These are phyloP conservation scores for Heliosperma pusillum DNA, from an alignment of 148 eudicot genomes.

Conservation along the genomic window DNA sequence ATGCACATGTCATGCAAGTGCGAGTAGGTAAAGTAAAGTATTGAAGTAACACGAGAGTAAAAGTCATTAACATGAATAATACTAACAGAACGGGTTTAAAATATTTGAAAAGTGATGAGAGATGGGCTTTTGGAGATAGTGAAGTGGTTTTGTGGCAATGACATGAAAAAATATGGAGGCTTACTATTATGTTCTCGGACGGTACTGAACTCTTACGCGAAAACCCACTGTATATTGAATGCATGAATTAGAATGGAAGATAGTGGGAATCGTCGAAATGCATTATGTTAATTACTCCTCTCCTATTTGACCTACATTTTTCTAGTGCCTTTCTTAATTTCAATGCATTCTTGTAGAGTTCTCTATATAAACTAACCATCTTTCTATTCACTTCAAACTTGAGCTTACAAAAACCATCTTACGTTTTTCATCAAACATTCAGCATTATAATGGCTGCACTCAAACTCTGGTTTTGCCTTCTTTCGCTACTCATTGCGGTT, in stretches of 20 bases:
- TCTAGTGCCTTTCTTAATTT: neutral
- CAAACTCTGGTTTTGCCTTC: slow-evolving; percentile 34
- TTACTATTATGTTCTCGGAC: slow-evolving; percentile 10
- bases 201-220: slow-evolving; percentile 13
- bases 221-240: slow-evolving; percentile 17
- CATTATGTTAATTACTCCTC: neutral
- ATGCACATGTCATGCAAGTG: too few species aligned
- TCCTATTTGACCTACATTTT: slow-evolving; percentile 19
- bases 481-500: slow-evolving; percentile 18
- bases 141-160: slow-evolving; percentile 10
- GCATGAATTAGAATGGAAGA: neutral
- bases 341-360: neutral
- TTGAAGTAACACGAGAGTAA: neutral
- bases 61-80: neutral
- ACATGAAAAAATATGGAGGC: slow-evolving; percentile 13
- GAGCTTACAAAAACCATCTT: neutral
- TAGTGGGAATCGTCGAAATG: slow-evolving; percentile 15
- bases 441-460: slow-evolving; percentile 26
- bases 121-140: slow-evolving; percentile 11
- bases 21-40: neutral
- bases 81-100: neutral
- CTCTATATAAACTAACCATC: slow-evolving; percentile 1
- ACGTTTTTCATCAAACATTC: neutral
- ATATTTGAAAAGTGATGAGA: neutral
- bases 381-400: neutral